phyloP scores from a whole-genome alignment of 768 basidiomycete genomes.

The Tylopilus sp. region DNA sequence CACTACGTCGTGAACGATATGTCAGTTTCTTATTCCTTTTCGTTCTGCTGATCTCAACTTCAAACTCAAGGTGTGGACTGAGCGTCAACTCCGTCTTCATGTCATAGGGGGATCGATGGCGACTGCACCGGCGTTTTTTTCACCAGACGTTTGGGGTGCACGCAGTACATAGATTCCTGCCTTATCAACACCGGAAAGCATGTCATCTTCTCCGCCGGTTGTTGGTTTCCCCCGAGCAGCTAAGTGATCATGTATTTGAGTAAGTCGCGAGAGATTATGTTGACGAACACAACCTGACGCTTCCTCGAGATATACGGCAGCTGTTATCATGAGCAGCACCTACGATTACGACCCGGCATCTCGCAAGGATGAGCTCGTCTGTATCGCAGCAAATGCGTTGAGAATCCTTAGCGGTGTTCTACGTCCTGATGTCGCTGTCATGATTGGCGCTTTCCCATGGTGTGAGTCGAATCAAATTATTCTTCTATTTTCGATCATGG shows the following conservation, averaged over 20 bases:
- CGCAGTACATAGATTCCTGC: not conserved
- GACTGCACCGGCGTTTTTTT: not conserved
- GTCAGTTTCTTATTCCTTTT: not conserved
- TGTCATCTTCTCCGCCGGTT: not conserved
- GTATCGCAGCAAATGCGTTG: not conserved
- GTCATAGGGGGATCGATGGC: not conserved
- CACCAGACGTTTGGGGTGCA: not conserved
- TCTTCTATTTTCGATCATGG: not conserved
- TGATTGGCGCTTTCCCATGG: not conserved
- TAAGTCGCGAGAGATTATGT: not conserved
- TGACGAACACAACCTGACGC: not conserved
- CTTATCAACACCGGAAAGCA: not conserved
- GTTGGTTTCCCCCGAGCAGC: not conserved
- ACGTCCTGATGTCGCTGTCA: not conserved
- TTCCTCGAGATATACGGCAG: not conserved
- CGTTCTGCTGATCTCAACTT: not conserved
- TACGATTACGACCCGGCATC: not conserved
- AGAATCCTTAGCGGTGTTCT: not conserved
- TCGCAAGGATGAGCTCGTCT: not conserved
- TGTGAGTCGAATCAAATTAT: not conserved
- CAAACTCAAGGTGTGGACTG: not conserved
- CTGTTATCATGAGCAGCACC: not conserved
- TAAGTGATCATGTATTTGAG: not conserved
- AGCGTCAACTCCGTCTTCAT: not conserved
- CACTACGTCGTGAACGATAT: not conserved